Percentiles rank a stretch among this genome's conserved stretches.
These are phyloP conservation scores for Fusarium bulbicola DNA, from an alignment of 2,329 filamentous ascomycete genomes.

Conservation along the genomic window DNA sequence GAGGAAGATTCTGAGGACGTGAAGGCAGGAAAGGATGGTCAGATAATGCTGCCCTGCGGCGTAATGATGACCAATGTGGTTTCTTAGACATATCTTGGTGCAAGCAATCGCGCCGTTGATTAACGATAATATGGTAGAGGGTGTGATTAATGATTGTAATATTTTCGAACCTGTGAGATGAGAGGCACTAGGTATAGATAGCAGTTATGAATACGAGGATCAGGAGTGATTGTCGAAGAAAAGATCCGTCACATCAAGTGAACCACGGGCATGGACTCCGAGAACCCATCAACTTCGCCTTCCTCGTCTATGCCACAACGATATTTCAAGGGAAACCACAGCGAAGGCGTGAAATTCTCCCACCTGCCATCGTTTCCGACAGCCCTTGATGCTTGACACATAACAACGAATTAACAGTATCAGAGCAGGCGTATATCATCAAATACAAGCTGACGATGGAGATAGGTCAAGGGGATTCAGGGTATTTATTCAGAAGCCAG, in stretches of 20 bases:
- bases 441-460: not conserved
- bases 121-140: not conserved
- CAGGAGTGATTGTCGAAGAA: not conserved
- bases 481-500: slow-evolving; percentile 19
- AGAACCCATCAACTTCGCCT: not conserved
- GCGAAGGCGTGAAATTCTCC: not conserved
- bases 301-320: not conserved
- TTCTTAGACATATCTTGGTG: slow-evolving; percentile 1
- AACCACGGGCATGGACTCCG: not conserved
- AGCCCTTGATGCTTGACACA: not conserved
- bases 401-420: not conserved
- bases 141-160: not conserved
- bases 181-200: not conserved
- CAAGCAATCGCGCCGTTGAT: not conserved
- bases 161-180: not conserved
- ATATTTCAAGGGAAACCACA: not conserved
- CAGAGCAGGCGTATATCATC: not conserved
- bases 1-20: not conserved
- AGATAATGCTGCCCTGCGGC: not conserved
- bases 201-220: not conserved
- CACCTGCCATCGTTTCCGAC: too few species aligned
- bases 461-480: not conserved
- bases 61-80: slow-evolving; percentile 17
- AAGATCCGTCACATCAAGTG: not conserved
- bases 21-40: not conserved